Conservation (phyloP, 805 yeast genomes). For the Wickerhamiella qilinensis region DNA sequence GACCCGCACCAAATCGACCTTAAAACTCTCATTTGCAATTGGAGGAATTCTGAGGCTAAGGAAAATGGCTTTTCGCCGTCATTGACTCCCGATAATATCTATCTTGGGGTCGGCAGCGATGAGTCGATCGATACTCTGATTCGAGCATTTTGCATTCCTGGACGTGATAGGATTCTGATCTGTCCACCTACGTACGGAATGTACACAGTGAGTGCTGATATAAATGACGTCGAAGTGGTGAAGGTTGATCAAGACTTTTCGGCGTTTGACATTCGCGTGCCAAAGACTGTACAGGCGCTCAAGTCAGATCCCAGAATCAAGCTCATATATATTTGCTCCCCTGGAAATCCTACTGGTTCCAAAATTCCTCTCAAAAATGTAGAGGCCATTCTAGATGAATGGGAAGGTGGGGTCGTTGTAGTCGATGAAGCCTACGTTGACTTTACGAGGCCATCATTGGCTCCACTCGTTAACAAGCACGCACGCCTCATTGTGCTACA, state of each 20-base stretch:
- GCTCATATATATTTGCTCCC: conserved; percentile 73
- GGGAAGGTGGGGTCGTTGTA: conserved; percentile 61
- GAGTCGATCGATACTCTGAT: conserved; percentile 84
- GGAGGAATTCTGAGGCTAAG: conserved; percentile 41
- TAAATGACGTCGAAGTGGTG: conserved; percentile 71
- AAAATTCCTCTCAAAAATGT: conserved; percentile 36
- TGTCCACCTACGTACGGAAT: conserved; percentile 97
- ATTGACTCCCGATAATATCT: conserved; percentile 51
- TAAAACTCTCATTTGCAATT: conserved; percentile 53
- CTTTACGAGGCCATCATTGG: conserved; percentile 59
- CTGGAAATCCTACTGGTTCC: conserved; percentile 91
- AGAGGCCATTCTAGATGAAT: conserved; percentile 30
- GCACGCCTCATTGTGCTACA: conserved; percentile 80
- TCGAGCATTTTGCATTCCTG: conserved; percentile 72
- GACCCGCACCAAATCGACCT: conserved; percentile 84
- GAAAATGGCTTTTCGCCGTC: conserved; percentile 15
- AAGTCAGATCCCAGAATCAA: conserved; percentile 47
- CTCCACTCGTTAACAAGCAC: conserved; percentile 64
- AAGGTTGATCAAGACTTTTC: conserved; percentile 50
- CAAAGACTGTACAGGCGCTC: conserved; percentile 36
- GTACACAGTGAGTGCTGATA: conserved; percentile 82
- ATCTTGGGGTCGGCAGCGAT: conserved; percentile 95
- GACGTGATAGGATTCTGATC: conserved; percentile 60
- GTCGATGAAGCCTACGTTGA: conserved; percentile 95
- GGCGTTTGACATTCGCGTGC: conserved; percentile 42